A percentile compares a stretch with the other conserved stretches of the same genome.
phyloP scores from a whole-genome alignment of 768 basidiomycete species.

The Lentinus brumalis region DNA sequence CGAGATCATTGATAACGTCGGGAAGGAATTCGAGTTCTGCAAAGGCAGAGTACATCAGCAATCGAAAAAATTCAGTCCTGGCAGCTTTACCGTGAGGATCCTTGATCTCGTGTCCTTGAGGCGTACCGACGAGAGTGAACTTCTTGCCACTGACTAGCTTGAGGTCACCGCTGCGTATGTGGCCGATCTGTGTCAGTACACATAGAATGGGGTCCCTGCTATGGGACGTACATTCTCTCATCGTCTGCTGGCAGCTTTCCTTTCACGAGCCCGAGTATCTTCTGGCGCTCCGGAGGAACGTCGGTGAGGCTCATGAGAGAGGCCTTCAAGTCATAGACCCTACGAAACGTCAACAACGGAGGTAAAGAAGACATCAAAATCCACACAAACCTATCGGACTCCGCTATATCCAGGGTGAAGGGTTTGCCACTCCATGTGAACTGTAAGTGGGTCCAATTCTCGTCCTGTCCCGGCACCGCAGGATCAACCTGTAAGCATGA shows the following conservation, averaged over 20 bases:
- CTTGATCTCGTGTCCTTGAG: constrained; percentile 83
- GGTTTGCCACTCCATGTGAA: constrained; percentile 76
- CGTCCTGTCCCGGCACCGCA: constrained; percentile 9
- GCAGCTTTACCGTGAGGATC: constrained; percentile 59
- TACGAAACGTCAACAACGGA: constrained; percentile 29
- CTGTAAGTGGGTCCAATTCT: constrained; percentile 59
- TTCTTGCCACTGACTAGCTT: constrained; percentile 63
- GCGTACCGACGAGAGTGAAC: constrained; percentile 86
- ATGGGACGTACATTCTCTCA: constrained; percentile 53
- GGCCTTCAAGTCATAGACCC: constrained; percentile 80
- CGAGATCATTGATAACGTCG: constrained; percentile 78
- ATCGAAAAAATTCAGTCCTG: constrained; percentile 1
- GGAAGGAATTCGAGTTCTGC: constrained; percentile 66
- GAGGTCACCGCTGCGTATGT: constrained; percentile 52
- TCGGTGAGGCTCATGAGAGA: constrained; percentile 66
- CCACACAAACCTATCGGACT: constrained; percentile 66
- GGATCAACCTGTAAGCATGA: background rate
- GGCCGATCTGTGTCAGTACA: constrained; percentile 4
- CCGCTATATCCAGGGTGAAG: constrained; percentile 67
- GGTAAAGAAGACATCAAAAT: background rate
- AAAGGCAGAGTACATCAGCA: background rate
- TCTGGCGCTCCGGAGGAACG: constrained; percentile 84
- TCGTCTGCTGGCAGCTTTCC: constrained; percentile 82
- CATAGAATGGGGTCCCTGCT: background rate
- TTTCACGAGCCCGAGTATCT: constrained; percentile 83